Conservation (phyloP, 2,329 filamentous ascomycete species). For the Fusarium austroafricanum region DNA sequence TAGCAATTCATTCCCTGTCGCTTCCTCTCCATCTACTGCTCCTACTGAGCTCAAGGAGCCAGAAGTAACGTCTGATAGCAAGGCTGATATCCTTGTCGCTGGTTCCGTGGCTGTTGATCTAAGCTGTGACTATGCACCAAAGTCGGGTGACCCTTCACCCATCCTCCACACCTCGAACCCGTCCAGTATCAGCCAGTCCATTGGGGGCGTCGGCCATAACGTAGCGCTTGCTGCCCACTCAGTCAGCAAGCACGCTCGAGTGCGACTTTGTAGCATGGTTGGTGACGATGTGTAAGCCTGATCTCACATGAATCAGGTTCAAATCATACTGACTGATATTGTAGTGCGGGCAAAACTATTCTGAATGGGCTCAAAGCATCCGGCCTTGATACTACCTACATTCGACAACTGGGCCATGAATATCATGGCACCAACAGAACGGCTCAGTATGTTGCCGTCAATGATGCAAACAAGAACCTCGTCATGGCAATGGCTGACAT, state of each 20-base stretch:
- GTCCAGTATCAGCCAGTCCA: slow-evolving; percentile 80
- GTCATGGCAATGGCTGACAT: slow-evolving; percentile 97
- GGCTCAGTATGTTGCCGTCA: slow-evolving; percentile 91
- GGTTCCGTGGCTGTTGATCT: slow-evolving; percentile 92
- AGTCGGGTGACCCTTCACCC: slow-evolving; percentile 53
- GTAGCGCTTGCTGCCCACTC: slow-evolving; percentile 86
- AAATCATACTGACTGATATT: slow-evolving; percentile 20
- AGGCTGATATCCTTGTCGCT: slow-evolving; percentile 81
- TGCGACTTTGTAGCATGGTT: slow-evolving; percentile 82
- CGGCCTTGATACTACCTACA: slow-evolving; percentile 72
- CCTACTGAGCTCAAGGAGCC: slow-evolving; percentile 26
- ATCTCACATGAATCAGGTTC: neutral
- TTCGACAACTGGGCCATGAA: slow-evolving; percentile 66
- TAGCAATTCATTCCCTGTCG: slow-evolving; percentile 46
- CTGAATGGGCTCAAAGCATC: slow-evolving; percentile 72
- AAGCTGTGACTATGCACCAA: slow-evolving; percentile 76
- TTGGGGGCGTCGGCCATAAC: slow-evolving; percentile 93
- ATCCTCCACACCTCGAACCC: slow-evolving; percentile 86
- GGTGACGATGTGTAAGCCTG: slow-evolving; percentile 76
- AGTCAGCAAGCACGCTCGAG: slow-evolving; percentile 67
- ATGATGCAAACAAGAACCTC: slow-evolving; percentile 84
- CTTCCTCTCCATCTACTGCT: slow-evolving; percentile 23
- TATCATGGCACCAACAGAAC: slow-evolving; percentile 71
- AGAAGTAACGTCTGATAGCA: slow-evolving; percentile 32
- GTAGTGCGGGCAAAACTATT: slow-evolving; percentile 77